Base-by-base conservation (phyloP, 768 basidiomycete genomes). In the Neoboletus subvelutipes region DNA sequence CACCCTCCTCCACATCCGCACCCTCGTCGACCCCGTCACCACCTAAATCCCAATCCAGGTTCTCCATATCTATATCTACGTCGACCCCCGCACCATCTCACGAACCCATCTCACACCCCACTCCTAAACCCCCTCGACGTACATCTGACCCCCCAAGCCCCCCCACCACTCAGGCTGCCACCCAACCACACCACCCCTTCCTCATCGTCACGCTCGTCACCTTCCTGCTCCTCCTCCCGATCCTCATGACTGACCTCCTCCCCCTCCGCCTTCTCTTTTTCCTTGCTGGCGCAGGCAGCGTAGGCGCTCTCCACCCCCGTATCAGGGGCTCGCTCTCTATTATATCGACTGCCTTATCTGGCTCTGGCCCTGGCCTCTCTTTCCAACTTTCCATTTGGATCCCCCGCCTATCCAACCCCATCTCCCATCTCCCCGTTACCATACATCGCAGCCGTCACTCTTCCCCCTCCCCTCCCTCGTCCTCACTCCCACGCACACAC, bases 1-100 rank as follows among this genome's bases (percentile, higher is more conserved):
- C 13, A 78, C 84, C 0, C 78, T 80, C 5, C 81, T n/a, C n/a
- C n/a, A n/a, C n/a, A n/a, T n/a, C n/a, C n/a, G n/a, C n/a, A n/a
- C n/a, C n/a, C n/a, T n/a, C n/a, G n/a, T n/a, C n/a, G n/a, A 85
- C 1, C 69, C 78, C 55, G 76, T 88, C 55, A 74, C 80, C 1
- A 47, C 82, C 42, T 70, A 84, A 33, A 57, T 79, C 13, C 50
- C 82, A 39, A 0, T 71, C 22, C 6, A 81, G 0, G 74, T 86
- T 51, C 39, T 71, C 50, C 20, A 22, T 26, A 11, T n/a, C 62
- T 3, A 18, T 26, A 15, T n/a, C 62, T 6, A 42, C 24, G 2
- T 36, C 55, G 18, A 39, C 20, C 6, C 37, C 39, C 2, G 22
- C 54, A 4, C 9, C 54, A 29, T 43, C 40, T 2, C 51, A 43